Base-by-base conservation (phyloP, 2,329 filamentous ascomycete genomes). In the Pyricularia sp. region DNA sequence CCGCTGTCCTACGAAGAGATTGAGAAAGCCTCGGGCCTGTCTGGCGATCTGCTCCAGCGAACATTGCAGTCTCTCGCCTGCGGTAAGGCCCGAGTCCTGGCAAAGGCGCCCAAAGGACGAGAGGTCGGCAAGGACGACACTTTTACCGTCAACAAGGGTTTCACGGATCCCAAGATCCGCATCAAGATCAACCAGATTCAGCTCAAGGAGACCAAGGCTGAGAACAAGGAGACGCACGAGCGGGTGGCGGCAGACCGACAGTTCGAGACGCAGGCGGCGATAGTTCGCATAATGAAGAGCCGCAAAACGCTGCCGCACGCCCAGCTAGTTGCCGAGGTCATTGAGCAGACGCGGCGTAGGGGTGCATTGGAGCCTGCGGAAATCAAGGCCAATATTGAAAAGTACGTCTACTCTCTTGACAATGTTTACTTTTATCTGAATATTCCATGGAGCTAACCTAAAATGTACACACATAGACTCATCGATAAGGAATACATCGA, bases 101-200 rank as follows among this genome's bases (percentile, higher is more conserved):
- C 82, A 63, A 99, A 99, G 79, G 87, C 90, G 71, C 95, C 95
- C 50, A 93, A 92, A 78, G 90, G 92, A 68, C 88, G 90, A 68
- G 94, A 99, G 0, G 88, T 99, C 72, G 85, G 86, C 70, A 76
- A 83, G 0, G 92, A 87, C 0, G 96, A 99, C 79, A 92, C 89
- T 0, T 99, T 99, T 75, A 88, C 87, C 0, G 89, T 97, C 75
- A 97, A 97, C 80, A 79, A 85, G 64, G 77, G 78, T 20, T 99
- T 99, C 79, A 82, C 82, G 2, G 91, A 97, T 76, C 85, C 89
- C 25, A 97, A 95, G 79, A 91, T 92, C 79, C 89, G 93, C 69
- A 90, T 99, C 81, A 99, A 99, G 83, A 97, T 99, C 83, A 99
- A 98, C 81, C 94, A 97, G 80, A 95, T 99, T 73, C 95, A 99